Evolutionary conservation across 192 early-diverging fungal genomes (phyloP).

Genomic region (Coemansia biformis): DNA sequence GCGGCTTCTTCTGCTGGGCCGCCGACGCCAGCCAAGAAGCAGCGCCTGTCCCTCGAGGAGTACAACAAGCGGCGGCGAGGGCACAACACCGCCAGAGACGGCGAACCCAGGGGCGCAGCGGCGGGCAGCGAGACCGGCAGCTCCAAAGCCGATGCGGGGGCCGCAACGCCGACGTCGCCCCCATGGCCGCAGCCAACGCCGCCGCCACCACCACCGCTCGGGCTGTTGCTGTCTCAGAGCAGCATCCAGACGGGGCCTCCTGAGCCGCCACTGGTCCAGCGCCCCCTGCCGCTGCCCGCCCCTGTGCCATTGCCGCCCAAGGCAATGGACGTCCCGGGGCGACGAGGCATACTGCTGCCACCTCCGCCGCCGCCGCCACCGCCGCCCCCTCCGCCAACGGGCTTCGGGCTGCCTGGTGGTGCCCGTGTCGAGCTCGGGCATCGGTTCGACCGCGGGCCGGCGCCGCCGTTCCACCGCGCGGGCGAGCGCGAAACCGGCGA

Average conservation of each 20-base stretch:
- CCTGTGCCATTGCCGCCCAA: background rate
- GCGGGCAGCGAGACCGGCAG: no score
- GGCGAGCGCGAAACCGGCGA: slow-evolving; percentile 38
- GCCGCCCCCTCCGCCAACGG: slow-evolving; percentile 1
- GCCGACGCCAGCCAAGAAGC: slow-evolving; percentile 28
- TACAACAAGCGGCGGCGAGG: slow-evolving; percentile 46
- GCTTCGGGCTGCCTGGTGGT: background rate
- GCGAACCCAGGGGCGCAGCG: slow-evolving; percentile 6
- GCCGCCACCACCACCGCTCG: background rate
- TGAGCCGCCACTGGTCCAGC: background rate
- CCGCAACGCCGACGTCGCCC: background rate
- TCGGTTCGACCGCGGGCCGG: slow-evolving; percentile 8
- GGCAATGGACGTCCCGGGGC: background rate
- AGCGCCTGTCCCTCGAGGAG: slow-evolving; percentile 44
- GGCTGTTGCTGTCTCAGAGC: no score
- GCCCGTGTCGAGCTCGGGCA: background rate
- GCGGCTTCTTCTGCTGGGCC: no score
- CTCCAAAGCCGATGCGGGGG: background rate
- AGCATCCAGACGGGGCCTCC: background rate
- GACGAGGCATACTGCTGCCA: no score
- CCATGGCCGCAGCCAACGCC: background rate
- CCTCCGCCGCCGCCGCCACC: slow-evolving; percentile 3
- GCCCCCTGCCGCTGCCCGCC: slow-evolving; percentile 1
- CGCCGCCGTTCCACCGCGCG: slow-evolving; percentile 2
- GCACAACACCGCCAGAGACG: slow-evolving; percentile 10